Base-by-base conservation (phyloP, 768 basidiomycete genomes). In the Rhodotorula graminis region DNA sequence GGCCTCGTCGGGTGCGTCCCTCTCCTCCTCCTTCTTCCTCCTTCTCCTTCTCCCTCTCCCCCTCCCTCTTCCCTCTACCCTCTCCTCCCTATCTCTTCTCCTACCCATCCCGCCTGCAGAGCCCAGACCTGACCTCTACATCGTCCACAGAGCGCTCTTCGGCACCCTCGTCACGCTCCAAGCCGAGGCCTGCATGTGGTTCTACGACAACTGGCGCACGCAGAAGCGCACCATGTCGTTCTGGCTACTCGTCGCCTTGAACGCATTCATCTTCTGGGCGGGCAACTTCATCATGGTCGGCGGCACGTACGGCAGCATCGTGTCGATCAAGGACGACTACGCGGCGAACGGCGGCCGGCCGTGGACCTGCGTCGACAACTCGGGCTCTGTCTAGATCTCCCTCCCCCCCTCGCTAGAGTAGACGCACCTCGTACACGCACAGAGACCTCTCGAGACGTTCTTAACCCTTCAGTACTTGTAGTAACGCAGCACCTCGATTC, bases 201-300 rank as follows among this genome's bases (percentile, higher is more conserved):
- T 76, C 49, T 75, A 44, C 57, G 68, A 74, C 69, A 44, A 67
- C 59, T 29, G 14, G 37, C 33, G 25, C 21, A 31, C n/a, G 12
- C 21, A 49, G 47, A 65, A 31, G 33, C 49, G 37, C 59, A 62
- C 59, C 56, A 8, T 12, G 3, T 8, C 0, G 0, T 40, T 31
- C 46, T 50, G 58, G 53, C 29, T 19, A 6, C 56, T 65, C 42
- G 27, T 40, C 29, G 18, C n/a, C 40, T 31, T 69, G 55, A 70
- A 77, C 65, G 27, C 40, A 21, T 67, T 75, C 46, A 73, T 77
- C 70, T 59, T 74, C 61, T 27, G 75, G 44, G 47, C 55, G 25
- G 75, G 77, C 33, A 14, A 55, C 14, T 77, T 76, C 77, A 49
- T 77, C 71, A 69, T 73, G 55, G 70, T 78, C 44, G 69, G 56